Base-by-base conservation (phyloP, 148 eudicot species). In the Heliosperma pusillum region DNA sequence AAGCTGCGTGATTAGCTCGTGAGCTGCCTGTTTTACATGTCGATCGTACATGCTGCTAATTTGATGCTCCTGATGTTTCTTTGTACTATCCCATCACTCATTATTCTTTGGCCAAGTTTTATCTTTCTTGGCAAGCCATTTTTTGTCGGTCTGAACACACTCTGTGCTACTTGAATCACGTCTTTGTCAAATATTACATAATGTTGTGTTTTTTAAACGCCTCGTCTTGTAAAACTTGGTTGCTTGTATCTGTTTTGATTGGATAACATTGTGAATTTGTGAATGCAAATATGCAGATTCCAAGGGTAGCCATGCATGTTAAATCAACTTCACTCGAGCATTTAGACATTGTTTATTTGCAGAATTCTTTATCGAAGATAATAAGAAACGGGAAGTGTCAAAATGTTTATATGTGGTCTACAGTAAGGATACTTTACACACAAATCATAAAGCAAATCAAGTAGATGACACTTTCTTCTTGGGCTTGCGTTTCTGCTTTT, bases 1-100 rank as follows among this genome's bases (percentile, higher is more conserved):
- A 87, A 89, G 87, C 77, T 87, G 71, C 69, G 53, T 33, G 11
- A 67, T 60, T 81, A 77, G 58, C 70, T 77, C 55, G 50, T 68
- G n/a, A 30, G 44, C 26, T 55, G 17, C 5, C 53, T 0, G n/a
- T 26, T 67, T 40, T 40, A 44, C 27, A 20, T 40, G 71, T 11
- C 55, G 5, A 67, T 67, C 26, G 0, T 65, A 36, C 9, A 10
- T 36, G 72, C 33, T 29, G 61, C 22, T 64, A 64, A 50, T 71
- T 36, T 47, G 56, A 72, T 67, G 74, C 53, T 52, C 50, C 30
- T 72, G 64, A 67, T 61, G 8, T 71, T 72, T 66, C 57, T 12
- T 45, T 80, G 75, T 76, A 57, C 56, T 76, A 50, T 50, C 55
- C n/a, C n/a, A n/a, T n/a, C 55, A 50, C 55, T 50, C 55, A 50